phyloP scores from a whole-genome alignment of 768 basidiomycete genomes.

The Cyclocybe cylindracea region DNA sequence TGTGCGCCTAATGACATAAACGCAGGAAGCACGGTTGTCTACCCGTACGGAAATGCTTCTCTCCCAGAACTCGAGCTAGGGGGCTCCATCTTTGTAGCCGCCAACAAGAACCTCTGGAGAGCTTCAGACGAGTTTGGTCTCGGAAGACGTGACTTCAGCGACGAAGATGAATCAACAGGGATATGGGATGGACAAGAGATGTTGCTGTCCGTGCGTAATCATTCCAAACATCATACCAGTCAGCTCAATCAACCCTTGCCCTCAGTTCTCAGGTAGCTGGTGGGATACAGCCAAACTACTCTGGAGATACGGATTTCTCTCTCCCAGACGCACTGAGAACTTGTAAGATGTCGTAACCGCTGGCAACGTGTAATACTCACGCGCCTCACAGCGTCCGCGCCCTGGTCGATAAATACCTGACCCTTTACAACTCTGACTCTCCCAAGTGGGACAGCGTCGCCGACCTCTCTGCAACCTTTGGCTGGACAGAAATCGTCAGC shows the following conservation, averaged over 20 bases:
- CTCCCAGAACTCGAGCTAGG: conserved; percentile 78
- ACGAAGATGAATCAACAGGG: conserved; percentile 55
- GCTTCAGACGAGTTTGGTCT: conserved; percentile 83
- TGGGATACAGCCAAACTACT: conserved; percentile 75
- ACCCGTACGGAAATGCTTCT: conserved; percentile 64
- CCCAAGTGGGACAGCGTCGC: conserved; percentile 66
- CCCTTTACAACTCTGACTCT: conserved; percentile 54
- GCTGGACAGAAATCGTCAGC: conserved; percentile 49
- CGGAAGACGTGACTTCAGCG: conserved; percentile 46
- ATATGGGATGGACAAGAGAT: conserved; percentile 86
- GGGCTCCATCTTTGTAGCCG: conserved; percentile 82
- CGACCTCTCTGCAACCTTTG: conserved; percentile 52
- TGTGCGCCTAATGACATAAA: conserved; percentile 2
- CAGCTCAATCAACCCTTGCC: not conserved
- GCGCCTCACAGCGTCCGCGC: conserved; percentile 48
- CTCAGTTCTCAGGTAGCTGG: conserved; percentile 57
- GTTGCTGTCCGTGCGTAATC: conserved; percentile 55
- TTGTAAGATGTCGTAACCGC: conserved; percentile 38
- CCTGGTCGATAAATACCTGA: conserved; percentile 53
- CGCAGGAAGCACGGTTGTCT: conserved; percentile 75
- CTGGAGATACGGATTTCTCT: conserved; percentile 73
- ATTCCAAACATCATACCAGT: not conserved
- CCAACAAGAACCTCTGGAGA: conserved; percentile 70
- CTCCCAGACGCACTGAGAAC: conserved; percentile 56
- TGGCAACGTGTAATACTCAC: not conserved